phyloP scores from a whole-genome alignment of 345 rosid genomes.

The Gossypium turneri region DNA sequence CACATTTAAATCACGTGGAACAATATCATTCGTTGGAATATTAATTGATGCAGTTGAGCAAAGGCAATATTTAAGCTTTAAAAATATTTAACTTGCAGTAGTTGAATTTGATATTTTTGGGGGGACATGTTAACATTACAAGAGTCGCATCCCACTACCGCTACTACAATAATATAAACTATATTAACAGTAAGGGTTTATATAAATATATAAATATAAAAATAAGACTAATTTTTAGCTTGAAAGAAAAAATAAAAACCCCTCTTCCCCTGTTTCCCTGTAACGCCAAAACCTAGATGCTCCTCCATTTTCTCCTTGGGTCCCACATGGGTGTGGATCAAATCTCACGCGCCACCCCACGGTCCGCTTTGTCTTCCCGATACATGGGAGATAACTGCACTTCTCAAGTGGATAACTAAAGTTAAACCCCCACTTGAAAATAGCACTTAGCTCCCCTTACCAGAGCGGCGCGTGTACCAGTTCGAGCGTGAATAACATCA shows the following conservation, averaged over 20 bases:
- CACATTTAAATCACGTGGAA: too few relatives aligned
- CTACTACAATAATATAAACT: neutral
- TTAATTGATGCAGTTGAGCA: too few relatives aligned
- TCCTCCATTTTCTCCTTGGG: neutral
- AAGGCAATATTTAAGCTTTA: too few relatives aligned
- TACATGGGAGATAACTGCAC: constrained; percentile 15
- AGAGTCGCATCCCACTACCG: neutral
- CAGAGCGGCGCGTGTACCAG: constrained; percentile 8
- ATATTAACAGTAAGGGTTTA: neutral
- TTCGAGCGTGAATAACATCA: neutral
- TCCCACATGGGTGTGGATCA: neutral
- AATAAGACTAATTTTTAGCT: neutral
- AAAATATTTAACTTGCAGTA: constrained; percentile 3
- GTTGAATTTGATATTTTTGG: constrained; percentile 1
- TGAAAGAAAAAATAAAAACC: neutral
- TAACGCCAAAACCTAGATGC: constrained; percentile 10
- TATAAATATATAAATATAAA: neutral
- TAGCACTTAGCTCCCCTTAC: constrained; percentile 9
- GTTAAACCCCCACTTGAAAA: constrained; percentile 16
- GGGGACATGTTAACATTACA: neutral
- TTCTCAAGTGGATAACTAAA: constrained; percentile 19
- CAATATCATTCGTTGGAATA: too few relatives aligned
- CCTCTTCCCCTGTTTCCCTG: neutral
- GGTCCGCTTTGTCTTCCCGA: neutral
- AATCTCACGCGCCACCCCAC: neutral